phyloP scores from a whole-genome alignment of 495 filamentous ascomycete species.

The Amphirosellinia nigrospora region DNA sequence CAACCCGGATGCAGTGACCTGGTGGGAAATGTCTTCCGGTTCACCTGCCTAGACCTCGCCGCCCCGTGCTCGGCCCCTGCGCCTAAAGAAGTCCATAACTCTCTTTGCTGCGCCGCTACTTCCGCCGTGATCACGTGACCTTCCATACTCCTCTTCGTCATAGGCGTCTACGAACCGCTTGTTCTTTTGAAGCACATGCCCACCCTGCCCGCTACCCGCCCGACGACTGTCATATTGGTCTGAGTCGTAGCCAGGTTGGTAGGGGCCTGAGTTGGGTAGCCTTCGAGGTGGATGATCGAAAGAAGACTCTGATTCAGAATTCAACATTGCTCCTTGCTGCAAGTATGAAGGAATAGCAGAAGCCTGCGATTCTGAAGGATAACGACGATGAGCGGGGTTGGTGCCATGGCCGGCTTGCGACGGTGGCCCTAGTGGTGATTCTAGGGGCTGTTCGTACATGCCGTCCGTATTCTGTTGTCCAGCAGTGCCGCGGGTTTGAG shows the following conservation, averaged over 20 bases:
- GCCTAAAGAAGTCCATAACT: conserved; percentile 98
- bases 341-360: conserved; percentile 48
- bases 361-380: conserved; percentile 31
- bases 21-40: conserved; percentile 8
- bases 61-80: conserved; percentile 77
- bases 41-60: conserved; percentile 51
- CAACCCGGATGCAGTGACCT: conserved; percentile 9
- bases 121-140: conserved; percentile 71
- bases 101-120: conserved; percentile 84
- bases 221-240: conserved; percentile 41
- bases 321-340: conserved; percentile 51
- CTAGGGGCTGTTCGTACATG: conserved; percentile 49
- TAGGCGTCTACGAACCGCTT: conserved; percentile 93
- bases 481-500: conserved; percentile 38
- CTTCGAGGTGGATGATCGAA: conserved; percentile 45
- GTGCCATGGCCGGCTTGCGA: conserved; percentile 30
- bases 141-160: conserved; percentile 70
- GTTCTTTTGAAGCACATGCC: conserved; percentile 76
- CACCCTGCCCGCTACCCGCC: conserved; percentile 46
- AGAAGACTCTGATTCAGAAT: conserved; percentile 56
- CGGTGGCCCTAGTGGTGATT: conserved; percentile 33
- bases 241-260: conserved; percentile 44
- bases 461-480: conserved; percentile 46
- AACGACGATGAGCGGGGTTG: conserved; percentile 39
- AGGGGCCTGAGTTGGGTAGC: conserved; percentile 41